phyloP scores from a whole-genome alignment of 306 rosid species.

The Quercus alba region DNA sequence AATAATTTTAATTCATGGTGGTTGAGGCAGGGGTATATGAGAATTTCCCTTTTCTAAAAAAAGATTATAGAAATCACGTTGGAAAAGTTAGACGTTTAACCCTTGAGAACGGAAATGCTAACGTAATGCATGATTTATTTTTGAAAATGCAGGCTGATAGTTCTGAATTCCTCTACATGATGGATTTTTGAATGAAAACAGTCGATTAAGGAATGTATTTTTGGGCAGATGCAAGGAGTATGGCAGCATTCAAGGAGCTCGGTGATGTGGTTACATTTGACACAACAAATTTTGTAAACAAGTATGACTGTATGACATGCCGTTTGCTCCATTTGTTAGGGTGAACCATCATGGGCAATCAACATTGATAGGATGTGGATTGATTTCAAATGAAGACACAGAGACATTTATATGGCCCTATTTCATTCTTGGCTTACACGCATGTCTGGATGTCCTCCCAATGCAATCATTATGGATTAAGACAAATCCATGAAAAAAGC shows the following conservation, averaged over 20 bases:
- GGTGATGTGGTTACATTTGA: neutral
- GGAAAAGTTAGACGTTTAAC: neutral
- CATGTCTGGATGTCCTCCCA: constrained; percentile 14
- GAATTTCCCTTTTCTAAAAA: neutral
- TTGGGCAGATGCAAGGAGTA: too few relatives aligned
- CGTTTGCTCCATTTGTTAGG: neutral
- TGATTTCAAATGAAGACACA: constrained; percentile 5
- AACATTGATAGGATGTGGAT: neutral
- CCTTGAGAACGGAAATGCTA: neutral
- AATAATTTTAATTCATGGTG: neutral
- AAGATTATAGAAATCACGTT: too few relatives aligned
- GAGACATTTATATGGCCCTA: constrained; percentile 4
- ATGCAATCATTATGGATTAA: neutral
- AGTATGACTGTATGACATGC: neutral
- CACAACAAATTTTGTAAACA: constrained; percentile 5
- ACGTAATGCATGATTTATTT: too few relatives aligned
- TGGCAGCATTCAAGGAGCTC: too few relatives aligned
- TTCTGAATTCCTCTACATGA: too few relatives aligned
- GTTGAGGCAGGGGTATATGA: neutral
- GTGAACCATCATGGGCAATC: constrained; percentile 17
- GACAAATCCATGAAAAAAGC: too few relatives aligned
- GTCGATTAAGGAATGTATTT: too few relatives aligned
- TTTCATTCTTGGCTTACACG: constrained; percentile 23
- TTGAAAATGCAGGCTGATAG: too few relatives aligned
- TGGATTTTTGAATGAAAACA: too few relatives aligned